Conservation (phyloP, 2,329 filamentous ascomycete species). For the Thermothelomyces thermophilus region DNA sequence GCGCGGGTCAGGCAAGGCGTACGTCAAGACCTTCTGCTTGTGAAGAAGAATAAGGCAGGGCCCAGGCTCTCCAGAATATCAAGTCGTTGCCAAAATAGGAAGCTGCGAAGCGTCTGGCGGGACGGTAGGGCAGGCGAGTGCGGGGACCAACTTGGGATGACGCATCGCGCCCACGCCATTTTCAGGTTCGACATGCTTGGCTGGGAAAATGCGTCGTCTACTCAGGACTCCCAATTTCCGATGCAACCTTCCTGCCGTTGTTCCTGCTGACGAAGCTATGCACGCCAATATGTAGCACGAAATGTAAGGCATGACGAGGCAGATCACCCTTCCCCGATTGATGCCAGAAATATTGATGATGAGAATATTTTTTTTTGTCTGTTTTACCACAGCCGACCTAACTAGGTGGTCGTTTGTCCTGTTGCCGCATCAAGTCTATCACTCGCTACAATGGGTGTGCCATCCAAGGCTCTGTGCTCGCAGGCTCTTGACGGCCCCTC, state of each 20-base stretch:
- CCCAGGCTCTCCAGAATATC: too few species aligned
- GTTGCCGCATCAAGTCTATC: constrained; percentile 4
- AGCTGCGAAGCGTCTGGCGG: constrained; percentile 11
- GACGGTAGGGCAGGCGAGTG: constrained; percentile 3
- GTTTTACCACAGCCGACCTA: neutral
- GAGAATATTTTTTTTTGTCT: too few species aligned
- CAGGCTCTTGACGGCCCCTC: constrained; percentile 8
- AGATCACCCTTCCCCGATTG: neutral
- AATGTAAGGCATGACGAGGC: constrained; percentile 8
- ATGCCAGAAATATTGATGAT: too few species aligned
- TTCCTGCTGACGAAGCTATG: constrained; percentile 6
- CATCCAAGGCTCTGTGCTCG: constrained; percentile 6
- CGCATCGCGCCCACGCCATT: constrained; percentile 1
- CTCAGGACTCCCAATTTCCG: neutral
- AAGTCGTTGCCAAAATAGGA: constrained; percentile 17
- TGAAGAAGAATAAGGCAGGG: neutral
- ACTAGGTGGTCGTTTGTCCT: neutral
- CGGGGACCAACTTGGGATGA: constrained; percentile 6
- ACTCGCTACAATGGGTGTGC: neutral
- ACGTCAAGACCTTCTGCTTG: neutral
- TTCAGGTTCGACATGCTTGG: too few species aligned
- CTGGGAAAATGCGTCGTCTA: neutral
- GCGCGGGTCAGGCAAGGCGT: neutral
- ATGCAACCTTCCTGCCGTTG: neutral
- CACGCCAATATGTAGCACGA: neutral